These are phyloP conservation scores for Dioscorea zingiberensis DNA, from an alignment of 106 monocot species.

Conservation along the genomic window DNA sequence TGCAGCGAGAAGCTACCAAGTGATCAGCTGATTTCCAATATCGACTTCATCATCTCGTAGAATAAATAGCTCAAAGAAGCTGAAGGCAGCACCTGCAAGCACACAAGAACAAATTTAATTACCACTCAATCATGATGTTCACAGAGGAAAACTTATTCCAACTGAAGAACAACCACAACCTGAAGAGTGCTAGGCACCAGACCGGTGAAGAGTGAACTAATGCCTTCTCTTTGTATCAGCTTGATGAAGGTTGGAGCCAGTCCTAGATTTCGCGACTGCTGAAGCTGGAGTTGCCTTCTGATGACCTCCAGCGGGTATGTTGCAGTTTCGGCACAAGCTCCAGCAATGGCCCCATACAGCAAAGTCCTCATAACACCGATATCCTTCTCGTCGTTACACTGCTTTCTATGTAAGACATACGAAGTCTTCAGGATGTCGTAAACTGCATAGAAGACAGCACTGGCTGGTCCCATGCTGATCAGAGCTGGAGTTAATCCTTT, in stretches of 20 bases:
- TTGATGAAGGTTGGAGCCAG: slow-evolving; percentile 18
- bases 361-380: slow-evolving; percentile 29
- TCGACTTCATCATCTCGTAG: slow-evolving; percentile 37
- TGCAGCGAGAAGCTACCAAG: too few species aligned
- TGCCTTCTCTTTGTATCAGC: slow-evolving; percentile 24
- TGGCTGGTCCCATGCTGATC: slow-evolving; percentile 53
- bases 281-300: slow-evolving; percentile 51
- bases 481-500: slow-evolving; percentile 50
- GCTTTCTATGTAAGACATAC: slow-evolving; percentile 10
- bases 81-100: slow-evolving; percentile 31
- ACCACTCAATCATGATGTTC: too few species aligned
- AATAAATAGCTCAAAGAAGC: slow-evolving; percentile 38
- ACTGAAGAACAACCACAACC: slow-evolving; percentile 10
- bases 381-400: slow-evolving; percentile 2
- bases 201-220: slow-evolving; percentile 37
- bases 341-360: slow-evolving; percentile 52
- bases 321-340: slow-evolving; percentile 46
- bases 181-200: slow-evolving; percentile 55
- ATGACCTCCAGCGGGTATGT: slow-evolving; percentile 62
- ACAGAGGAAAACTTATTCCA: too few species aligned
- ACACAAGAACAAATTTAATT: neutral
- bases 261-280: slow-evolving; percentile 20
- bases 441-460: slow-evolving; percentile 47
- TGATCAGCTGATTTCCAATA: slow-evolving; percentile 17
- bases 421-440: slow-evolving; percentile 49